Evolutionary conservation across 345 rosid genomes (phyloP).

Genomic region (Pistacia vera): DNA sequence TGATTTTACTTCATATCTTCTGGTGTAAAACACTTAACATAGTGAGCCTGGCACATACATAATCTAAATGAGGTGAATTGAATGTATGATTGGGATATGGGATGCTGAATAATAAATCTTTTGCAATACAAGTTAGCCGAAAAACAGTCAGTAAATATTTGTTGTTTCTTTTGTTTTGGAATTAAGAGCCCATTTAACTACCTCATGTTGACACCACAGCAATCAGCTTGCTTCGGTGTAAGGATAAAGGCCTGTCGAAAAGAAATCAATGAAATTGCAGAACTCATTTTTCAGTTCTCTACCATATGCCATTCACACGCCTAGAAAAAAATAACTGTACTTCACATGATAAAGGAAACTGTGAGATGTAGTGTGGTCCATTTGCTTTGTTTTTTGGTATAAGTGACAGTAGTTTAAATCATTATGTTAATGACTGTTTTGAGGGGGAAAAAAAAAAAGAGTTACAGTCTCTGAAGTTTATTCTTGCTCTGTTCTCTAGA

Average conservation of each 20-base stretch:
- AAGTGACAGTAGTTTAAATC: not conserved
- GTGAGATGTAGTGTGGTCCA: not conserved
- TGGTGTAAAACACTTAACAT: not conserved
- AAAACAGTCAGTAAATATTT: not conserved
- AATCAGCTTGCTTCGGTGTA: not conserved
- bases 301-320: not conserved
- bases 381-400: not conserved
- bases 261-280: not conserved
- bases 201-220: not conserved
- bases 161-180: not conserved
- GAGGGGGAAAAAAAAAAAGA: not conserved
- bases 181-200: not conserved
- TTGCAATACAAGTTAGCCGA: not conserved
- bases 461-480: constrained; percentile 7
- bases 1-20: not conserved
- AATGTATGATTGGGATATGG: not conserved
- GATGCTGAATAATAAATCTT: not conserved
- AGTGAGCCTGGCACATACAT: not conserved
- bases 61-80: not conserved
- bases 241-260: not conserved
- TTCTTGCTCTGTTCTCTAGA: constrained; percentile 43
- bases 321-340: too few relatives aligned
- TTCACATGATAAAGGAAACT: not conserved
- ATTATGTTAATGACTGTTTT: not conserved
- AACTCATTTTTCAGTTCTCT: not conserved